Percentiles rank a stretch among this genome's conserved stretches.
Evolutionary conservation across 129 eudicot species (phyloP).

Genomic region (Silybum marianum): DNA sequence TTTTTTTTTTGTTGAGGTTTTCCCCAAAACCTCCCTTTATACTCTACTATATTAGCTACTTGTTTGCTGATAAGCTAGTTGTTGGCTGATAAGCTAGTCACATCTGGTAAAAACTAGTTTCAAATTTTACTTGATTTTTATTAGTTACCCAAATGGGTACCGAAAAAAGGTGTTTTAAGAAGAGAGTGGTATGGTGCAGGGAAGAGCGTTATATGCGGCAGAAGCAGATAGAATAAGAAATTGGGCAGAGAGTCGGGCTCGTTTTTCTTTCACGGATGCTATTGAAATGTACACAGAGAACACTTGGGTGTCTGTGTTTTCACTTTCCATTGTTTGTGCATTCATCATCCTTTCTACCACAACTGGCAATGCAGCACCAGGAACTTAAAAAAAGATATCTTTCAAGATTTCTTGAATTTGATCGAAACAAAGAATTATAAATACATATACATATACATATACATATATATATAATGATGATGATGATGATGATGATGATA

Average conservation of each 20-base stretch:
- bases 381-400: conserved; percentile 35
- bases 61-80: not conserved
- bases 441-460: no score
- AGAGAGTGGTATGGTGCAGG: conserved; percentile 44
- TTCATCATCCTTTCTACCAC: conserved; percentile 90
- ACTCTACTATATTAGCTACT: no score
- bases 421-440: conserved; percentile 9
- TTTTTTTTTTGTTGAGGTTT: no score
- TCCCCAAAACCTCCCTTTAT: no score
- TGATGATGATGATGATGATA: not conserved
- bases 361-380: conserved; percentile 59
- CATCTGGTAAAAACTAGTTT: not conserved
- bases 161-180: not conserved
- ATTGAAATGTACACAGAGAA: conserved; percentile 92
- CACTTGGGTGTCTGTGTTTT: conserved; percentile 94
- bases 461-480: not conserved
- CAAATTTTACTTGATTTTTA: not conserved
- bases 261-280: conserved; percentile 86
- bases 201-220: conserved; percentile 92
- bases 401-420: not conserved
- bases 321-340: conserved; percentile 99
- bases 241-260: conserved; percentile 92
- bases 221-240: conserved; percentile 91
- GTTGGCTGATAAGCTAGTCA: not conserved
- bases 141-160: not conserved